Evolutionary conservation across 2,329 filamentous ascomycete species (phyloP), one percentile per base, ranked within the genome.

Genomic region (Alternaria arborescens): DNA sequence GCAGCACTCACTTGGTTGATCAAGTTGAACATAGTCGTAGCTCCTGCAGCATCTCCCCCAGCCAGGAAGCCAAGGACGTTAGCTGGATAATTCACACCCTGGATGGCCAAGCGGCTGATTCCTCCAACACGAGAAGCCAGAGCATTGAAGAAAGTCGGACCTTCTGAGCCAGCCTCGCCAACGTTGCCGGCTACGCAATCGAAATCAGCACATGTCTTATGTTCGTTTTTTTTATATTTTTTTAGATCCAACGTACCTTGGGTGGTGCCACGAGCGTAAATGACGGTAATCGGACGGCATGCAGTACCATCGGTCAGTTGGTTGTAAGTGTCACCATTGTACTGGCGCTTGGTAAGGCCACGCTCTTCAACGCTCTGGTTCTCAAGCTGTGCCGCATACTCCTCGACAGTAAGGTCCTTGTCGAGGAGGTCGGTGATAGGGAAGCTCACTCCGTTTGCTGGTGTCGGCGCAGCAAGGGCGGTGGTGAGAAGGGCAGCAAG

Each of bases 1-100:
- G 14, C 8, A 72, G 63, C 5, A 79, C 80, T 68, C 76, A 74
- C 64, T 58, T 58, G 62, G 55, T 70, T 71, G 32, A 78, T 74
- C 60, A 75, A 56, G 41, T 78, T 72, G 46, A 77, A 77, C 81
- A 85, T 83, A 28, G 72, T 80, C 12, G 71, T 71, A 46, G 79
- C 79, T 5, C 84, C 84, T 2, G 59, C 67, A 3, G 74, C 61
- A 65, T 84, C 82, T 4, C 84, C 84, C 18, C 82, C 81, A 8
- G 75, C 73, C 11, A 84, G 71, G 65, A 84, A 85, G 0, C 84
- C 84, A 14, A 62, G 7, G 20, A 76, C 57, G 26, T 64, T 64
- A 8, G 85, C 85, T 3, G 80, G 69, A 67, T 87, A 87, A 30
- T 81, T 78, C n/a, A 87, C 83, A 52, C 85, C 85, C 72, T 87